Evolutionary conservation across 2,329 filamentous ascomycete genomes (phyloP).

Genomic region (Talaromyces islandicus): DNA sequence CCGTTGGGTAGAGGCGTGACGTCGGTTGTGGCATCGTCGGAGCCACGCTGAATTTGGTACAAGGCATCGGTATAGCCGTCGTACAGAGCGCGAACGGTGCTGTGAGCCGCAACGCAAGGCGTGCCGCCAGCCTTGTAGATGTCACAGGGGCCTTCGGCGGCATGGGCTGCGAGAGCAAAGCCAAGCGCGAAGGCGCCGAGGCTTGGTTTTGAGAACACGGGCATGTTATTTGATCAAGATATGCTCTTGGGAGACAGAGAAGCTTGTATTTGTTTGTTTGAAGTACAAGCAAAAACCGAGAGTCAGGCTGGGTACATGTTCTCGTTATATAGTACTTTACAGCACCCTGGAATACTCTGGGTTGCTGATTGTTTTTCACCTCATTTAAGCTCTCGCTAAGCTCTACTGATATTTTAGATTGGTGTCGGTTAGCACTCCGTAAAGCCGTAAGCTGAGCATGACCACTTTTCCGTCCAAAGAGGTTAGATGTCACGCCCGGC

Average conservation of each 20-base stretch:
- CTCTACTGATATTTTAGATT: neutral
- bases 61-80: constrained; percentile 3
- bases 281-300: neutral
- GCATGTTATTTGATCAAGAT: neutral
- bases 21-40: constrained; percentile 1
- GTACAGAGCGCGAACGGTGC: constrained; percentile 4
- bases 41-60: constrained; percentile 3
- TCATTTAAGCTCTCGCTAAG: neutral
- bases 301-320: neutral
- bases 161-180: constrained; percentile 18
- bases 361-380: no score
- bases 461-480: neutral
- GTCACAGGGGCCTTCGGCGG: constrained; percentile 25
- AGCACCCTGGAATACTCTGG: neutral
- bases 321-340: neutral
- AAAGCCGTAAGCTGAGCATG: neutral
- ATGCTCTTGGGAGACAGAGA: neutral
- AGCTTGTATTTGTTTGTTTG: neutral
- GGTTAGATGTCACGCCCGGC: neutral
- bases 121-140: constrained; percentile 7
- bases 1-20: constrained; percentile 4
- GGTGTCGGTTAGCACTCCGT: no score
- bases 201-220: neutral
- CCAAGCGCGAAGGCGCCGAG: neutral
- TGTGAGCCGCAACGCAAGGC: constrained; percentile 7